Percentiles rank a stretch among this genome's conserved stretches.
Evolutionary conservation across 179 eudicot species (phyloP).

Genomic region (Vitellaria paradoxa): DNA sequence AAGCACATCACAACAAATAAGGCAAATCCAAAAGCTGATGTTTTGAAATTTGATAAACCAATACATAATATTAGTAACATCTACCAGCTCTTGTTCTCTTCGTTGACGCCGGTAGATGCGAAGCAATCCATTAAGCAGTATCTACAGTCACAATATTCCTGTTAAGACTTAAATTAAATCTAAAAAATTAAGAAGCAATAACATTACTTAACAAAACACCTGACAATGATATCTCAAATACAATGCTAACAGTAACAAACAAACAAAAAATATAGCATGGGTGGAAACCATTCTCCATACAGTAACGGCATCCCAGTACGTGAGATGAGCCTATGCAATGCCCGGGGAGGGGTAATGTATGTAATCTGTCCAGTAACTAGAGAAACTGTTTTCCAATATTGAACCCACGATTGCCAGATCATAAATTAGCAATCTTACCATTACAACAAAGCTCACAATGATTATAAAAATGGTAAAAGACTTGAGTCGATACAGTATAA

Average conservation of each 20-base stretch:
- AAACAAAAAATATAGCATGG: too few species aligned
- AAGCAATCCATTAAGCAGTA: constrained; percentile 85
- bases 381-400: too few species aligned
- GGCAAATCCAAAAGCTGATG: constrained; percentile 10
- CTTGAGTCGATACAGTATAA: too few species aligned
- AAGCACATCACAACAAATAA: constrained; percentile 11
- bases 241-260: neutral
- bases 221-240: neutral
- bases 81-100: constrained; percentile 90
- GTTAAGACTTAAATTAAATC: neutral
- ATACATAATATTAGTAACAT: neutral
- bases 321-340: too few species aligned
- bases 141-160: constrained; percentile 33
- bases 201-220: constrained; percentile 9
- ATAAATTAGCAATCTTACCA: too few species aligned
- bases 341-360: too few species aligned
- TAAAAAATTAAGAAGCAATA: constrained; percentile 1
- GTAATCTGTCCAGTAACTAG: too few species aligned
- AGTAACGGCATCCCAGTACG: too few species aligned
- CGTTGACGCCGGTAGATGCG: constrained; percentile 84
- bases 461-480: too few species aligned
- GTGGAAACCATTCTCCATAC: too few species aligned
- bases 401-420: too few species aligned
- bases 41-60: neutral
- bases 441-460: too few species aligned